Conservation (phyloP, 306 rosid genomes). For the Prunus fruticosa region DNA sequence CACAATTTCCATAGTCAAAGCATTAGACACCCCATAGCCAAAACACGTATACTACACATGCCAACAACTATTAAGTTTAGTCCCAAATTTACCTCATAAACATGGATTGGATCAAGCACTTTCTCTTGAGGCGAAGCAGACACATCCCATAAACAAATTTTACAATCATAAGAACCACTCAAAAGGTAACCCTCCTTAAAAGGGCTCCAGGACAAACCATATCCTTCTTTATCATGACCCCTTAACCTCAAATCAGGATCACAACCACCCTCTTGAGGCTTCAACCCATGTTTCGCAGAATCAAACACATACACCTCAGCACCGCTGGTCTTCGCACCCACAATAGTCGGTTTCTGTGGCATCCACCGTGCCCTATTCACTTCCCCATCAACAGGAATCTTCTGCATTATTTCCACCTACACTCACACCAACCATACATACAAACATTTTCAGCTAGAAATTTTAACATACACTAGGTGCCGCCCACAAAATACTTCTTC, state of each 20-base stretch:
- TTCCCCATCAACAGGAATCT: constrained; percentile 81
- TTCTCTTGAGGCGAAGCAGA: constrained; percentile 46
- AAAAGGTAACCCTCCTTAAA: constrained; percentile 63
- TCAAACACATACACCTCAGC: constrained; percentile 78
- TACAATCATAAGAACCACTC: constrained; percentile 81
- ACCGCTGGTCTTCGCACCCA: constrained; percentile 78
- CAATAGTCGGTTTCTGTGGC: constrained; percentile 66
- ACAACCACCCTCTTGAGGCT: constrained; percentile 36
- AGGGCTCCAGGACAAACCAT: constrained; percentile 90
- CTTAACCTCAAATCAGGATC: constrained; percentile 79
- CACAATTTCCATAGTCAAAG: constrained; percentile 10
- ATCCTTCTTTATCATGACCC: constrained; percentile 94
- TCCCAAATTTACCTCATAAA: constrained; percentile 57
- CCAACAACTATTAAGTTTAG: neutral
- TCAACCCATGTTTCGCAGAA: constrained; percentile 38
- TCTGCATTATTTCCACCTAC: constrained; percentile 64
- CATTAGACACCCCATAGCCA: neutral
- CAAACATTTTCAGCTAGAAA: constrained; percentile 4
- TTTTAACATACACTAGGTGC: constrained; percentile 41
- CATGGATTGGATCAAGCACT: constrained; percentile 64
- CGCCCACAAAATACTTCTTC: neutral
- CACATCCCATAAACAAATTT: constrained; percentile 87
- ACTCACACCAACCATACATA: neutral
- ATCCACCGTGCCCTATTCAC: constrained; percentile 84
- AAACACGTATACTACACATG: neutral